Evolutionary conservation across 805 yeast genomes (phyloP).

Genomic region (Nakazawaea sp.): DNA sequence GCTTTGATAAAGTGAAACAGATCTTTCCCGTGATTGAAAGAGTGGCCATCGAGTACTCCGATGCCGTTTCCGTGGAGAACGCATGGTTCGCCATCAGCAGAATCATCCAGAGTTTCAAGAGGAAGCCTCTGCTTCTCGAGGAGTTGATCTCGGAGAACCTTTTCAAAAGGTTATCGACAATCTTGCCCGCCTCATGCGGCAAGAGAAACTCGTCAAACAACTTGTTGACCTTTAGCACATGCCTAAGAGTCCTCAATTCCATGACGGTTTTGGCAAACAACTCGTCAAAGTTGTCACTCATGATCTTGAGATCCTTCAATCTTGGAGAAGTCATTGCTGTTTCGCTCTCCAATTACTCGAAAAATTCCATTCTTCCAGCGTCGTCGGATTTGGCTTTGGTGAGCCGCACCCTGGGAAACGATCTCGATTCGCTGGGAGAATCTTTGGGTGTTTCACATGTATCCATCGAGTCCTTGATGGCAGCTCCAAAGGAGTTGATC

Average conservation of each 20-base stretch:
- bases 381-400: slow-evolving; percentile 11
- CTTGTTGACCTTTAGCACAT: slow-evolving; percentile 28
- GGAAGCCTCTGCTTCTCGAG: slow-evolving; percentile 37
- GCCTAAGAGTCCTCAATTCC: slow-evolving; percentile 36
- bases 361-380: slow-evolving; percentile 12
- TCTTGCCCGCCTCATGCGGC: slow-evolving; percentile 23
- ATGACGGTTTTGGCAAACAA: slow-evolving; percentile 34
- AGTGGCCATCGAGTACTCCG: slow-evolving; percentile 49
- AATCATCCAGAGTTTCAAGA: slow-evolving; percentile 42
- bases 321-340: slow-evolving; percentile 40
- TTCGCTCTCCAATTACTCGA: slow-evolving; percentile 47
- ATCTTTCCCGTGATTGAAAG: slow-evolving; percentile 54
- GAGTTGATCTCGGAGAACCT: slow-evolving; percentile 30
- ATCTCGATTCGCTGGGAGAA: background rate
- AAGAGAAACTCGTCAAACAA: slow-evolving; percentile 14
- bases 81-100: slow-evolving; percentile 61
- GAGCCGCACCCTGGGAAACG: slow-evolving; percentile 1
- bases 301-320: slow-evolving; percentile 39
- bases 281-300: slow-evolving; percentile 34
- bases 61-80: slow-evolving; percentile 52
- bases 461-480: slow-evolving; percentile 66
- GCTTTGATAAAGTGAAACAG: slow-evolving; percentile 43
- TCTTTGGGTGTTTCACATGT: slow-evolving; percentile 12
- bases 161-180: slow-evolving; percentile 21
- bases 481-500: slow-evolving; percentile 63